phyloP scores from a whole-genome alignment of 2,329 filamentous ascomycete genomes.

The Aspergillus piperis region DNA sequence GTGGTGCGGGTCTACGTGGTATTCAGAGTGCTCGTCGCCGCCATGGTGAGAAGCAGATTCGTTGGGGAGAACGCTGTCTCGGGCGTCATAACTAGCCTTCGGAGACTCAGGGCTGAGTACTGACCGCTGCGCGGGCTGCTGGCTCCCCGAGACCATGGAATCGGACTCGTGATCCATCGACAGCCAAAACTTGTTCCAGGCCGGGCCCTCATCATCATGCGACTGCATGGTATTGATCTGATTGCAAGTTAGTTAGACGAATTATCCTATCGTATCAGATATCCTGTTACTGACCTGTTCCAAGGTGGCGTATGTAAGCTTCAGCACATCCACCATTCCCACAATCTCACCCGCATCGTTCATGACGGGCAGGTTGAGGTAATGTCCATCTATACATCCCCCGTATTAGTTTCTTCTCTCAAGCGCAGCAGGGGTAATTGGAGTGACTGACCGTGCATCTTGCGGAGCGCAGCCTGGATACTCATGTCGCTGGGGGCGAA shows the following conservation, averaged over 20 bases:
- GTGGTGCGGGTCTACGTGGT: conserved; percentile 56
- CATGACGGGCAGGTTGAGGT: conserved; percentile 97
- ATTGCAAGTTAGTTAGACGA: conserved; percentile 4
- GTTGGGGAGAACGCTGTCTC: conserved; percentile 85
- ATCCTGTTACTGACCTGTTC: conserved; percentile 69
- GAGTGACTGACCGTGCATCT: conserved; percentile 85
- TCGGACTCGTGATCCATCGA: conserved; percentile 94
- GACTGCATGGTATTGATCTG: conserved; percentile 87
- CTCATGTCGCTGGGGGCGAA: conserved; percentile 99
- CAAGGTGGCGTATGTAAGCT: conserved; percentile 95
- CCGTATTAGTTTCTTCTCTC: neutral
- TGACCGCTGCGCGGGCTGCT: conserved; percentile 70
- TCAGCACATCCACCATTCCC: conserved; percentile 98
- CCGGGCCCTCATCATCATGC: conserved; percentile 86
- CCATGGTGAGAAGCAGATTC: conserved; percentile 95
- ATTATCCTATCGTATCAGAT: neutral
- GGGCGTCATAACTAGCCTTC: conserved; percentile 64
- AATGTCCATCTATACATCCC: conserved; percentile 76
- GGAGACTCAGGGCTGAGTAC: conserved; percentile 78
- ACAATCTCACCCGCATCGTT: conserved; percentile 96
- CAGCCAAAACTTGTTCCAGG: conserved; percentile 99
- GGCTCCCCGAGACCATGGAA: conserved; percentile 90
- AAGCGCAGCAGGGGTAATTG: neutral
- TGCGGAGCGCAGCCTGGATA: conserved; percentile 94
- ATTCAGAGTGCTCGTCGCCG: conserved; percentile 74